phyloP scores from a whole-genome alignment of 441 rosid species.

The Gossypium trilobum region DNA sequence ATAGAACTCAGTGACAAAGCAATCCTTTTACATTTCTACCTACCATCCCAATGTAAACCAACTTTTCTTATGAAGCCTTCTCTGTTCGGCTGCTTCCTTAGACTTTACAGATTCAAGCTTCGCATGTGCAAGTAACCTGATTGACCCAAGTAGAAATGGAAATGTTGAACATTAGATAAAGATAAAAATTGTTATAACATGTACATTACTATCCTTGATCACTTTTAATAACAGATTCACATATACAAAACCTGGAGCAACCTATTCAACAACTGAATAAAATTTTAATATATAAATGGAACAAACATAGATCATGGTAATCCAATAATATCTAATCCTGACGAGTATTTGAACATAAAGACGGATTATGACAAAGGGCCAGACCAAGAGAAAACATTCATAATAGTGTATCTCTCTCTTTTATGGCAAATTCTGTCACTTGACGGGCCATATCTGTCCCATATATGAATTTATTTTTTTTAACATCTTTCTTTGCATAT shows the following conservation, averaged over 20 bases:
- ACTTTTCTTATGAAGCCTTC: conserved; percentile 58
- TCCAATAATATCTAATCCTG: conserved; percentile 2
- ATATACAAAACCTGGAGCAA: background rate
- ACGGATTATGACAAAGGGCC: background rate
- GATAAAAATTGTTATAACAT: background rate
- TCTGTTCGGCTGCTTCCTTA: conserved; percentile 90
- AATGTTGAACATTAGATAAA: conserved; percentile 6
- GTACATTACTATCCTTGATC: background rate
- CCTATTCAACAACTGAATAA: conserved; percentile 2
- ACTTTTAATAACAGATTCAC: background rate
- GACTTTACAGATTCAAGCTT: conserved; percentile 83
- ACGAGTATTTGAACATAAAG: background rate
- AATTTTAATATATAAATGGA: background rate
- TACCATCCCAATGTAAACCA: conserved; percentile 89
- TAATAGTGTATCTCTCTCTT: background rate
- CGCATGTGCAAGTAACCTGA: conserved; percentile 98
- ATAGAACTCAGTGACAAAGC: background rate
- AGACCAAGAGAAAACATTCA: background rate
- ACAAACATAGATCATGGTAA: background rate
- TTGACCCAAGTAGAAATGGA: conserved; percentile 14
- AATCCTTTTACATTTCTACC: conserved; percentile 23
- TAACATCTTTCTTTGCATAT: background rate
- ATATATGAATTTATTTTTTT: background rate
- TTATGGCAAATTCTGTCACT: background rate
- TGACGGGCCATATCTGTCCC: background rate